A percentile compares a stretch with the other conserved stretches of the same genome.
These are phyloP conservation scores for Sphagnum tenellum DNA, from an alignment of 225 moss, liverwort and hornwort genomes.

Conservation along the genomic window DNA sequence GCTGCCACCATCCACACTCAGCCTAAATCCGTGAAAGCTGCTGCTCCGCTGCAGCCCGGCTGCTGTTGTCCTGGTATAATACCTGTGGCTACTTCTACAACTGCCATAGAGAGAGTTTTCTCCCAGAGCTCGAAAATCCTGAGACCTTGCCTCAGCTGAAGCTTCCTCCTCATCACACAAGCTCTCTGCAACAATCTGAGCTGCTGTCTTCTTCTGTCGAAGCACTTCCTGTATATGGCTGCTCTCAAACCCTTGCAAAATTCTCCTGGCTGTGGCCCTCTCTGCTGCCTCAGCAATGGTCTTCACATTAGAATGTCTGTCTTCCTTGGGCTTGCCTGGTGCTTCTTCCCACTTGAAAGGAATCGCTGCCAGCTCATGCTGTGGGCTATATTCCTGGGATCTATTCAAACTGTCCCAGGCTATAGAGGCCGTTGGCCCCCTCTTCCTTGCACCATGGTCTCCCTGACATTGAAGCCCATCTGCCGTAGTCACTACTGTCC, in stretches of 20 bases:
- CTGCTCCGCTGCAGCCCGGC: constrained; percentile 15
- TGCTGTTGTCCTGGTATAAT: constrained; percentile 22
- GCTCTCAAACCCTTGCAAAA: constrained; percentile 3
- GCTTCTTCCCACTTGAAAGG: constrained; percentile 94
- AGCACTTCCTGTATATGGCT: background rate
- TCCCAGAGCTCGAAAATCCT: no score
- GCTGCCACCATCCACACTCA: background rate
- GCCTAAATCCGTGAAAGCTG: constrained; percentile 12
- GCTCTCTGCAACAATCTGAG: no score
- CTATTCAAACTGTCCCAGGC: constrained; percentile 56
- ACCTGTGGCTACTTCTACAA: constrained; percentile 32
- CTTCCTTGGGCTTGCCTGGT: constrained; percentile 62
- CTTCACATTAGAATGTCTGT: no score
- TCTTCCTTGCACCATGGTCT: constrained; percentile 19
- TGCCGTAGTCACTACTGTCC: no score
- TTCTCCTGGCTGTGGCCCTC: constrained; percentile 21
- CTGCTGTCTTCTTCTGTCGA: no score
- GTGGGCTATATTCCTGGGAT: constrained; percentile 38
- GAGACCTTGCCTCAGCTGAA: no score
- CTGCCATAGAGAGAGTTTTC: constrained; percentile 15
- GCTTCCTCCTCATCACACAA: no score
- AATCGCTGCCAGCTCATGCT: constrained; percentile 58
- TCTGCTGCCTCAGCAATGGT: constrained; percentile 28
- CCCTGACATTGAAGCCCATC: constrained; percentile 6
- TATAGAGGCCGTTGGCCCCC: constrained; percentile 51